Evolutionary conservation across 495 filamentous ascomycete species (phyloP).

Genomic region (Annulohypoxylon nitens): DNA sequence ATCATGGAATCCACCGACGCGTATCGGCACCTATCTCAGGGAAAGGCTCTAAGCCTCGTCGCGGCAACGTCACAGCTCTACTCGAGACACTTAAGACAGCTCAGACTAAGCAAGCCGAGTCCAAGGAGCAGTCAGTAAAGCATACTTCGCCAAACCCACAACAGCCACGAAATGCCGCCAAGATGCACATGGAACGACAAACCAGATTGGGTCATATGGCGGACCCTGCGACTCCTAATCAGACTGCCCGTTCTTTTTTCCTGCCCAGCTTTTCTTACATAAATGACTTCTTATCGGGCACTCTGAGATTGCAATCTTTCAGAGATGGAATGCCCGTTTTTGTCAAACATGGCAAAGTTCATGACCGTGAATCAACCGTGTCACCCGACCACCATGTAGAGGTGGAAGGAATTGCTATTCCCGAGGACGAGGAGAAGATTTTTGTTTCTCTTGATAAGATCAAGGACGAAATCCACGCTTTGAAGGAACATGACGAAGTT

Average conservation of each 20-base stretch:
- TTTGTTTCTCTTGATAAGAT: constrained; percentile 69
- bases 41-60: constrained; percentile 35
- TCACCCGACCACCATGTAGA: constrained; percentile 53
- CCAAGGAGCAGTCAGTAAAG: constrained; percentile 42
- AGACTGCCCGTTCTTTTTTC: constrained; percentile 62
- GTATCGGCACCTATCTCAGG: constrained; percentile 24
- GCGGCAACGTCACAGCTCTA: constrained; percentile 48
- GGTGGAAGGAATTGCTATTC: constrained; percentile 55
- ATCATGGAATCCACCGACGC: constrained; percentile 43
- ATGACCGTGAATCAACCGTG: constrained; percentile 48
- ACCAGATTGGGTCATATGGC: constrained; percentile 8
- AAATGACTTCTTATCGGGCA: constrained; percentile 61
- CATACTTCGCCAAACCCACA: constrained; percentile 44
- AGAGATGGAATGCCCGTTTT: constrained; percentile 63
- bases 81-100: constrained; percentile 50
- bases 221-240: constrained; percentile 45
- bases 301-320: constrained; percentile 58
- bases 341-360: constrained; percentile 56
- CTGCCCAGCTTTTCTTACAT: constrained; percentile 60
- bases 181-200: constrained; percentile 34
- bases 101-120: constrained; percentile 38
- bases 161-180: constrained; percentile 38
- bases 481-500: constrained; percentile 64
- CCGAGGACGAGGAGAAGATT: constrained; percentile 63
- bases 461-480: constrained; percentile 63